Conservation (phyloP, 108 stramenopile species). For the Nitzschia palea region DNA sequence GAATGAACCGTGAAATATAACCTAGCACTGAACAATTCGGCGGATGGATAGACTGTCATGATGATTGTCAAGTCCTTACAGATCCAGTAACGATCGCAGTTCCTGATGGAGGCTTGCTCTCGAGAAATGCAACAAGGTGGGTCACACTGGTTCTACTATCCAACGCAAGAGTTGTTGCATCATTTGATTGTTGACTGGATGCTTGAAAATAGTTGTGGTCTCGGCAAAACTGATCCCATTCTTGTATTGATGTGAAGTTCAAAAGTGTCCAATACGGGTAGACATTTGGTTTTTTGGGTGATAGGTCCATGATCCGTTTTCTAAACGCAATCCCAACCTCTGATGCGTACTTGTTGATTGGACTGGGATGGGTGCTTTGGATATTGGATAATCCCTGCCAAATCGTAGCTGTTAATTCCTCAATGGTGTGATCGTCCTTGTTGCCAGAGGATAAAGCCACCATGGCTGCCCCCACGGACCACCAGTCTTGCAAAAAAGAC, state of each 20-base stretch:
- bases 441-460: neutral
- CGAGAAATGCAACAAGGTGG: constrained; percentile 9
- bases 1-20: too few species aligned
- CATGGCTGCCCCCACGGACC: constrained; percentile 14
- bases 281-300: neutral
- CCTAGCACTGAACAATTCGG: too few species aligned
- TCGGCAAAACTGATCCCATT: neutral
- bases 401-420: neutral
- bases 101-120: neutral
- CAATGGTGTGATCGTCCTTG: neutral
- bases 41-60: too few species aligned
- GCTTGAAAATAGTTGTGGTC: neutral
- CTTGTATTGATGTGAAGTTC: constrained; percentile 7
- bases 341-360: constrained; percentile 4
- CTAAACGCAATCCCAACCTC: constrained; percentile 17
- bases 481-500: constrained; percentile 13
- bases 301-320: neutral
- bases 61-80: neutral
- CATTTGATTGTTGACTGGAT: neutral
- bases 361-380: constrained; percentile 11
- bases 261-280: constrained; percentile 9
- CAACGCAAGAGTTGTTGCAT: neutral
- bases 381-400: constrained; percentile 13
- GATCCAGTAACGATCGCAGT: neutral
- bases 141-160: neutral